These are phyloP conservation scores for Neospermospora avenae DNA, from an alignment of 2,329 filamentous ascomycete species.

Conservation along the genomic window DNA sequence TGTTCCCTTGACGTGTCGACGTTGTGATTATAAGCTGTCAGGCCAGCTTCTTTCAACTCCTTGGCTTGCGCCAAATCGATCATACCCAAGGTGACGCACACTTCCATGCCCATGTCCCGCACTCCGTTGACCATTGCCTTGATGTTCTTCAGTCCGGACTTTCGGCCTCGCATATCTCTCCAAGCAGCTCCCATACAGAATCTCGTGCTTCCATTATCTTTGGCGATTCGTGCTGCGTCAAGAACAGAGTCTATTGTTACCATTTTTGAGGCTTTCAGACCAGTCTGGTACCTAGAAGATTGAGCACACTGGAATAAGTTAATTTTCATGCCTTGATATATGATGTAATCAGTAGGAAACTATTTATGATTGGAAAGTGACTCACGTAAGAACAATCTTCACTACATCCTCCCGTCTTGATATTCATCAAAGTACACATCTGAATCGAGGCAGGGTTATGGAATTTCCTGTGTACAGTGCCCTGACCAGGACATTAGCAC, in stretches of 20 bases:
- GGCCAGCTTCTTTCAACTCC: conserved; percentile 76
- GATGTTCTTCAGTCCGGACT: conserved; percentile 78
- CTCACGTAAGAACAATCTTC: conserved; percentile 80
- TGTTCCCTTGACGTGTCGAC: conserved; percentile 87
- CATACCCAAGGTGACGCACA: conserved; percentile 92
- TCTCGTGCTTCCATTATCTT: conserved; percentile 79
- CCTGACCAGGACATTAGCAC: conserved; percentile 45
- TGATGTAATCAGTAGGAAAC: background rate
- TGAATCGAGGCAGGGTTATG: conserved; percentile 82
- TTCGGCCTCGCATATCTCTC: conserved; percentile 90
- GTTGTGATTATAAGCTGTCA: conserved; percentile 95
- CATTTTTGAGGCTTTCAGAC: conserved; percentile 76
- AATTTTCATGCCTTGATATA: background rate
- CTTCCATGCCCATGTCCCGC: conserved; percentile 79
- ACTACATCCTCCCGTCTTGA: conserved; percentile 89
- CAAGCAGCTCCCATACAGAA: conserved; percentile 97
- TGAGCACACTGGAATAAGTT: conserved; percentile 60
- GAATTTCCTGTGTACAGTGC: conserved; percentile 76
- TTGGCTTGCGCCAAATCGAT: conserved; percentile 77
- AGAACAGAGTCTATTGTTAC: conserved; percentile 79
- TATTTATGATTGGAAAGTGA: background rate
- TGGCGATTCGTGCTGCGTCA: conserved; percentile 71
- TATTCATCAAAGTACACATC: conserved; percentile 94
- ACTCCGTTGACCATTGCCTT: conserved; percentile 84
- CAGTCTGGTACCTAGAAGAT: conserved; percentile 74